These are phyloP conservation scores for Metschnikowia reukaufii DNA, from an alignment of 805 yeast genomes.

Conservation along the genomic window DNA sequence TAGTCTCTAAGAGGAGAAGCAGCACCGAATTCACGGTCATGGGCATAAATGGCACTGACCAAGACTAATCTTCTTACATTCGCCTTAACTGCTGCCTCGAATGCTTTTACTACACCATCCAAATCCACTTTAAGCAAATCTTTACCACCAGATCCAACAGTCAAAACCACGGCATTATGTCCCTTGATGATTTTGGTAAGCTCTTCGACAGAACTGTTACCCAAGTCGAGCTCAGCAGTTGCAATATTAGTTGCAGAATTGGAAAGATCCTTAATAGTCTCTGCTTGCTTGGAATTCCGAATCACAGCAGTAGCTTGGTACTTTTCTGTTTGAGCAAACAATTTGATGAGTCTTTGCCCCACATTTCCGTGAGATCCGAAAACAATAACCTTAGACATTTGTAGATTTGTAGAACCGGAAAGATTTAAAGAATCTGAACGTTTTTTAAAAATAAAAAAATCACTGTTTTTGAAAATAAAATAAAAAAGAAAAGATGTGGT, in stretches of 20 bases:
- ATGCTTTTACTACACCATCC: conserved; percentile 58
- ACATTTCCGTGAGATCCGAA: conserved; percentile 65
- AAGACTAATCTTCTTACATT: conserved; percentile 47
- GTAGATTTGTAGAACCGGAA: no score
- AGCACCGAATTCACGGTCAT: conserved; percentile 43
- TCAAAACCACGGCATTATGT: conserved; percentile 55
- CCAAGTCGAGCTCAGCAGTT: conserved; percentile 40
- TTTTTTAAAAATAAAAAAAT: neutral
- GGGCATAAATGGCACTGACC: conserved; percentile 57
- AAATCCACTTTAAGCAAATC: conserved; percentile 55
- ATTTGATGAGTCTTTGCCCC: conserved; percentile 47
- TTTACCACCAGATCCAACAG: conserved; percentile 64
- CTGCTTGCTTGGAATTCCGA: conserved; percentile 46
- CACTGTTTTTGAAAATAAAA: neutral
- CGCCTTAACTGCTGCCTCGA: conserved; percentile 52
- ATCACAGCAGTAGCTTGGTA: conserved; percentile 41
- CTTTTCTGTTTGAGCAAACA: conserved; percentile 24
- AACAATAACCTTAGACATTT: conserved; percentile 24
- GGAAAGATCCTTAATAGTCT: conserved; percentile 38
- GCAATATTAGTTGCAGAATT: conserved; percentile 26
- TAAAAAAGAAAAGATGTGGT: neutral
- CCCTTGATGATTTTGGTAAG: conserved; percentile 43
- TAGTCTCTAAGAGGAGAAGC: conserved; percentile 41
- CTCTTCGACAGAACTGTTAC: conserved; percentile 32
- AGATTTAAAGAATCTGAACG: no score